Evolutionary conservation across 768 basidiomycete genomes (phyloP).

Genomic region (Kwoniella botswanensis): DNA sequence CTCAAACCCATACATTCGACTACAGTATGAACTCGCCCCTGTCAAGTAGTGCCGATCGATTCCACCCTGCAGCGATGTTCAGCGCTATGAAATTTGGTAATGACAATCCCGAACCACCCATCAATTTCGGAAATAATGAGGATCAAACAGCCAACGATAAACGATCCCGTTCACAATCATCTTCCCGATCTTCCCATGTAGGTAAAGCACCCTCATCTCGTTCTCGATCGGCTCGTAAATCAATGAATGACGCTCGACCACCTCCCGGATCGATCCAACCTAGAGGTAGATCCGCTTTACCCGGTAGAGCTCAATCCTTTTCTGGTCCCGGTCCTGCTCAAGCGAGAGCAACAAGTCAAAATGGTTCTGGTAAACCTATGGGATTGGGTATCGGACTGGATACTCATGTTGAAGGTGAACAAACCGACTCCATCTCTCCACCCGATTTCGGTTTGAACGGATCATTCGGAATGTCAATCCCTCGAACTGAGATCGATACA

Average conservation of each 20-base stretch:
- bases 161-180: constrained; percentile 38
- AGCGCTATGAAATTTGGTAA: constrained; percentile 34
- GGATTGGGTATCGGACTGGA: constrained; percentile 36
- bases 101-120: constrained; percentile 33
- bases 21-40: constrained; percentile 28
- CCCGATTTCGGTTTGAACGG: constrained; percentile 23
- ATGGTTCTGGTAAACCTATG: constrained; percentile 14
- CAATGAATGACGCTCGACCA: constrained; percentile 43
- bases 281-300: constrained; percentile 23
- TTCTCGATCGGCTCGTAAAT: constrained; percentile 36
- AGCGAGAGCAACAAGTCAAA: constrained; percentile 28
- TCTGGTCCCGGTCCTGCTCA: constrained; percentile 22
- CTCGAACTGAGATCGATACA: constrained; percentile 9
- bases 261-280: constrained; percentile 23
- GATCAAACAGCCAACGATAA: constrained; percentile 7
- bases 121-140: constrained; percentile 19
- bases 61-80: constrained; percentile 36
- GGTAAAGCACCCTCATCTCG: constrained; percentile 37
- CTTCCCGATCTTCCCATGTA: constrained; percentile 21
- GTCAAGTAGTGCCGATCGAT: constrained; percentile 25
- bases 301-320: constrained; percentile 18
- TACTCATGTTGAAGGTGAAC: constrained; percentile 39
- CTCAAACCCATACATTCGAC: constrained; percentile 27
- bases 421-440: constrained; percentile 32
- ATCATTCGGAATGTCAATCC: constrained; percentile 30